Percentiles rank a stretch among this genome's conserved stretches.
These are phyloP conservation scores for Aaosphaeria arxii DNA, from an alignment of 2,329 filamentous ascomycete genomes.

Conservation along the genomic window DNA sequence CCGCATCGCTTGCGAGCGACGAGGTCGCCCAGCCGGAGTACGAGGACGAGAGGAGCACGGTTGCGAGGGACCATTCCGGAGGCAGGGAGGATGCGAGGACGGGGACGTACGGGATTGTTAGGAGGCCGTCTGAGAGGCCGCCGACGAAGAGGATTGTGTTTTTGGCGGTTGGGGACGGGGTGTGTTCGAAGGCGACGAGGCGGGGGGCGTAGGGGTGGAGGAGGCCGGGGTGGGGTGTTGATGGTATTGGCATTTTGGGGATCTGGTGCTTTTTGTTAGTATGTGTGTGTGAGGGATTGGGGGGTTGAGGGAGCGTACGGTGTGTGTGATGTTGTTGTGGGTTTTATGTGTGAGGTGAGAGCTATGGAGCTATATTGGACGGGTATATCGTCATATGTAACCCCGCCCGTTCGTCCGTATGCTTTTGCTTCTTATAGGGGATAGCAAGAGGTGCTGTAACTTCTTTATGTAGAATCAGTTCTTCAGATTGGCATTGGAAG, in stretches of 20 bases:
- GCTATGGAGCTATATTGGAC: no score
- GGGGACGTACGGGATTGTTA: slow-evolving; percentile 60
- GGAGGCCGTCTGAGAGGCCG: slow-evolving; percentile 67
- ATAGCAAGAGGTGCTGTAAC: no score
- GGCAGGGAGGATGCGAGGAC: slow-evolving; percentile 48
- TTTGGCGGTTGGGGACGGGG: slow-evolving; percentile 14
- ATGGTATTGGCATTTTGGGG: background rate
- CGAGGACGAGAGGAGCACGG: slow-evolving; percentile 51
- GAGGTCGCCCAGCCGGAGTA: slow-evolving; percentile 55
- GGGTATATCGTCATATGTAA: no score
- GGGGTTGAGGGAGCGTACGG: no score
- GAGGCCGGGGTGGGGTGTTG: slow-evolving; percentile 35
- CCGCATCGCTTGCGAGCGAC: slow-evolving; percentile 52
- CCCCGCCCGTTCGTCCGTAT: no score
- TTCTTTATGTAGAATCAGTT: no score
- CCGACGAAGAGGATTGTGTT: slow-evolving; percentile 69
- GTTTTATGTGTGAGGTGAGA: no score
- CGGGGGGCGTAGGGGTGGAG: slow-evolving; percentile 42
- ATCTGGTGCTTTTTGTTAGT: background rate
- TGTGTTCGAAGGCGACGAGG: slow-evolving; percentile 47
- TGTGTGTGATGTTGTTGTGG: no score
- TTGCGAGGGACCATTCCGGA: slow-evolving; percentile 52
- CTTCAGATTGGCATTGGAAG: no score
- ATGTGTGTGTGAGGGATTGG: no score
- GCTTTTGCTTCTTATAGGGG: no score